Evolutionary conservation across 352 stramenopile species (phyloP), one percentile per base, ranked within the genome.

Genomic region (Phytopythium ostracodes): DNA sequence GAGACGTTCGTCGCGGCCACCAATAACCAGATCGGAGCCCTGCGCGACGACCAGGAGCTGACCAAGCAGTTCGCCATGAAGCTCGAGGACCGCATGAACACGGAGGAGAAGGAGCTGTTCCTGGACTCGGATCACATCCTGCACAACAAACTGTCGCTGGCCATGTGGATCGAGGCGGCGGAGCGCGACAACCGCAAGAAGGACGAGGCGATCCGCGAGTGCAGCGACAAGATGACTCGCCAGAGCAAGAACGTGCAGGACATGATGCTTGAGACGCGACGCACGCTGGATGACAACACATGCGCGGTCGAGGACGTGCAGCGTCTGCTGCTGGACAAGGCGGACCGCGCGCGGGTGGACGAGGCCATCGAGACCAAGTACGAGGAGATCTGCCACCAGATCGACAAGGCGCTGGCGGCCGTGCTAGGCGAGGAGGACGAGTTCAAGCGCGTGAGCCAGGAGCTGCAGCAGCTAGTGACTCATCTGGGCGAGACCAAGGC

Each of bases 311-410:
- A 93, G 58, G 86, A 92, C 57, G 86, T 95, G 17, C 86, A 95
- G 63, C 73, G 84, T 0, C 46, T 91, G 63, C 65, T 95, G 31
- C 64, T 93, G 46, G 75, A 91, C 29, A 95, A 95, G 59, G 86
- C 84, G 0, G 86, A 96, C 55, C 72, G 79, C 22, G 84, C 84
- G 22, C 88, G 91, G 20, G 79, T 97, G 60, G 87, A 97, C 65
- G 81, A 94, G 59, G 83, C 91, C 29, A 95, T 97, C 42, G 89
- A 96, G 66, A 78, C 77, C 52, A 96, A 96, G 66, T 97, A 96
- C 72, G 88, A 96, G 64, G 87, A 96, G 70, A 96, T 97, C 49
- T 96, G 92, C 63, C 93, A 96, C 65, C 89, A 97, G 56, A 67
- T 97, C 17, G 88, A 97, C 65, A 93, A 92, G 64, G 89, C 89